Base-by-base conservation (phyloP, 306 rosid genomes). In the Lathyrus aphaca region DNA sequence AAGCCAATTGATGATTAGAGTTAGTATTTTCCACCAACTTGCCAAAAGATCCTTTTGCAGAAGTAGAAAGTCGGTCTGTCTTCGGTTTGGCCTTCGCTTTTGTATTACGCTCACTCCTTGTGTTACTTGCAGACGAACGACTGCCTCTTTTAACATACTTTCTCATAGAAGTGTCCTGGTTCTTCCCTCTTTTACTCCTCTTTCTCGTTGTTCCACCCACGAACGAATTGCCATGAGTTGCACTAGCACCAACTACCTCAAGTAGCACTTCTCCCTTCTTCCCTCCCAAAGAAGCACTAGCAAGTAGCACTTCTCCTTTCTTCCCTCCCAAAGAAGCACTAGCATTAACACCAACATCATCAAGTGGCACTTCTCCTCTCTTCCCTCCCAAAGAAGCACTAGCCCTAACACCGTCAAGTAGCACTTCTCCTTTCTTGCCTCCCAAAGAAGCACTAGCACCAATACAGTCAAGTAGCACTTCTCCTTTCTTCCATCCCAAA, bases 41-140 rank as follows among this genome's bases (percentile, higher is more conserved):
- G 83, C 82, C 68, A 48, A 68, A 55, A 55, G 79, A 77, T 71
- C 88, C 84, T 75, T 82, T 81, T 81, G 79, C 85, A 51, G 96
- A 77, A 64, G 86, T 75, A 58, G 95, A 32, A 9, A 32, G 38
- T 80, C 75, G 86, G 49, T 77, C 85, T 64, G 83, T 50, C 73
- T 86, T 88, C 72, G 77, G 96, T 83, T 92, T 92, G 58, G 88
- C 89, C 82, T 87, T 87, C 60, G 91, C 79, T 79, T 85, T 92
- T 13, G 83, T 64, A 79, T 79, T 92, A 37, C 88, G 88, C 73
- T 86, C 91, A 71, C 85, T 83, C 86, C 83, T 88, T 1, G 72
- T 16, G 82, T 78, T 72, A 50, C 78, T 81, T 68, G 58, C 68
- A 70, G 91, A 75, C 62, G 81, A 70, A 63, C 87, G 83, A 29